Base-by-base conservation (phyloP, 257 asterid genomes). In the Ajuga chamaepitys region DNA sequence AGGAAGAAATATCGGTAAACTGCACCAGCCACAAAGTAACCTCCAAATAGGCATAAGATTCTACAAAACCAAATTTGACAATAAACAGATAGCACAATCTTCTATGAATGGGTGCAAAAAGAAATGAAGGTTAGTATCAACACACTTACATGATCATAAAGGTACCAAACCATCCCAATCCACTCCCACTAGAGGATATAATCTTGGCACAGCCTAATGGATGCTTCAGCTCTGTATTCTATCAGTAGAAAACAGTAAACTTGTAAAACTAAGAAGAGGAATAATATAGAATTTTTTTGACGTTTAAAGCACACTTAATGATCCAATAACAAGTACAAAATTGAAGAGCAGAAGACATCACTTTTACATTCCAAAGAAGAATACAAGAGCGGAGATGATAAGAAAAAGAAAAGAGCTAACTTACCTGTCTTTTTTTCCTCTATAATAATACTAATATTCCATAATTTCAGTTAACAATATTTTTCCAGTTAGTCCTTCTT, bases 171-270 rank as follows among this genome's bases (percentile, higher is more conserved):
- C 97, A 90, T 59, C 97, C 95, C 82, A 83, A 72, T 70, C 91
- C 94, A 10, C 47, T 72, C 48, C 95, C 89, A 28, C 64, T 62
- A 44, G 91, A 77, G 58, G 93, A 85, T 68, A 84, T 70, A 77
- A 83, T 74, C 83, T 78, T 74, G 4, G 95, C 95, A 64, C 98
- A 89, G 76, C 97, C 98, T 54, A 93, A 80, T 34, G 98, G 98
- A 82, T 92, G 98, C 77, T 80, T 83, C 74, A 93, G 57, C 76
- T 83, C 80, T 24, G 97, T 84, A 30, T 65, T 78, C 98, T 93
- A 85, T 65, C 67, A 80, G 56, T 20, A 42, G 61, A 38, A 45
- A 38, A 16, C 44, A 64, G 59, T 51, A 60, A 76, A 66, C 40
- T 70, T 64, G 70, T 74, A 67, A 64, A 64, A 59, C 38, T 28